Percentiles rank a stretch among this genome's conserved stretches.
Evolutionary conservation across 2,329 filamentous ascomycete genomes (phyloP).

Genomic region (Cercospora sp.): DNA sequence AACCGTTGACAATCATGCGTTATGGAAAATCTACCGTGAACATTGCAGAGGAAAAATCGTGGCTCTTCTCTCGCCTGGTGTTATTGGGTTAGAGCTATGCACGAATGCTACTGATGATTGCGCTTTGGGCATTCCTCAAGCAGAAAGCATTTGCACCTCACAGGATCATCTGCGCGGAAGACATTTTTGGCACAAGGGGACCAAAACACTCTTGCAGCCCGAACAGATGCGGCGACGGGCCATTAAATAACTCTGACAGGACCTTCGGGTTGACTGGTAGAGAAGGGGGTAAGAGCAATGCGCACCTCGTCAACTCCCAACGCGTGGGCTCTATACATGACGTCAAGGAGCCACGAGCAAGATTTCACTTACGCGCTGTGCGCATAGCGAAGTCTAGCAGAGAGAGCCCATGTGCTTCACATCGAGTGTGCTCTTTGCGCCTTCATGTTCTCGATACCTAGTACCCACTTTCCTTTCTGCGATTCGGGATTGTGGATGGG

Average conservation of each 20-base stretch:
- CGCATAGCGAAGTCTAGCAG: background rate
- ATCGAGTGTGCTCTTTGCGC: background rate
- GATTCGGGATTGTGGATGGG: background rate
- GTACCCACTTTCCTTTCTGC: background rate
- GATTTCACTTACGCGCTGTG: background rate
- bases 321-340: background rate
- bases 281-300: background rate
- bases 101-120: background rate
- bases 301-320: background rate
- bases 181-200: background rate
- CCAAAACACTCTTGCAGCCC: background rate
- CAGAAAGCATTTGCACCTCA: background rate
- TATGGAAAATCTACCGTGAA: background rate
- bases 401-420: background rate
- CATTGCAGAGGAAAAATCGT: background rate
- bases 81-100: background rate
- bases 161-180: background rate
- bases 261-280: background rate
- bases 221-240: background rate
- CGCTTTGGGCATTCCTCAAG: background rate
- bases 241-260: background rate
- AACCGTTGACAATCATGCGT: background rate
- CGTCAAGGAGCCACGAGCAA: background rate
- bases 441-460: background rate
- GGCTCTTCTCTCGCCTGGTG: background rate